Conservation (phyloP, 129 eudicot genomes). For the Daucus carota region DH1_v3.0 NC_030387.2:35293001-35293500, state of each 20-base stretch:
- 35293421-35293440: background rate
- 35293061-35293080: conserved; percentile 92
- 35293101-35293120: conserved; percentile 97
- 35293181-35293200: background rate
- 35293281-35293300: background rate
- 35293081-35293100: conserved; percentile 84
- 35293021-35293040: conserved; percentile 43
- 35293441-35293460: background rate
- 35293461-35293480: background rate
- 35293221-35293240: background rate
- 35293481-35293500: background rate
- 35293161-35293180: background rate
- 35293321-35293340: background rate
- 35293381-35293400: background rate
- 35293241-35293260: background rate
- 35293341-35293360: background rate
- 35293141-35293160: background rate
- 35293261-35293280: background rate
- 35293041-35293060: conserved; percentile 68
- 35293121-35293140: conserved; percentile 13
- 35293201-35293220: background rate
- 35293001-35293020: conserved; percentile 36
- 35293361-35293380: background rate
- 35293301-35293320: background rate
- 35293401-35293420: background rate